phyloP scores from a whole-genome alignment of 2,329 filamentous ascomycete species.

The Fusarium robinianum region DNA sequence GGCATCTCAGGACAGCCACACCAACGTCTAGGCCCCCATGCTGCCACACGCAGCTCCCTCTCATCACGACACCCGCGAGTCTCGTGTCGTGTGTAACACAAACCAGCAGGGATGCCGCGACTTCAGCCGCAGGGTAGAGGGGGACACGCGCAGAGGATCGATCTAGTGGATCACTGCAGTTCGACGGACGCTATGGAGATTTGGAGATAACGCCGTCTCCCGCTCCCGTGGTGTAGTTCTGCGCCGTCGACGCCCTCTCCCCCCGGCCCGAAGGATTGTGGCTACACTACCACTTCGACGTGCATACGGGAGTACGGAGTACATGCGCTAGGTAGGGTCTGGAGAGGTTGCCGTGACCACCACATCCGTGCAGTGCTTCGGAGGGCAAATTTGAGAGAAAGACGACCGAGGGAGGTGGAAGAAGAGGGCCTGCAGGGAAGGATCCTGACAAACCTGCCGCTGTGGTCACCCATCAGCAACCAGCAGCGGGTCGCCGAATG shows the following conservation, averaged over 20 bases:
- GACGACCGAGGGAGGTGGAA: too few relatives aligned
- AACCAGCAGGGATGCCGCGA: constrained; percentile 25
- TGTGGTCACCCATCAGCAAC: too few relatives aligned
- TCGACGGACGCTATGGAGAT: constrained; percentile 20
- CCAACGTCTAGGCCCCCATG: constrained; percentile 1
- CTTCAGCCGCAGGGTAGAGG: constrained; percentile 26
- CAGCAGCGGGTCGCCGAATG: constrained; percentile 12
- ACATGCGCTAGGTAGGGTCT: too few relatives aligned
- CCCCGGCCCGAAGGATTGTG: constrained; percentile 3
- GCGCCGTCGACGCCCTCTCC: too few relatives aligned
- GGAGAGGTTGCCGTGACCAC: too few relatives aligned
- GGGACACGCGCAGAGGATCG: constrained; percentile 25
- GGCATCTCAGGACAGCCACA: neutral
- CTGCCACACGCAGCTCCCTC: constrained; percentile 14
- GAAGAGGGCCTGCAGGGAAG: too few relatives aligned
- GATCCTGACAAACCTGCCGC: too few relatives aligned
- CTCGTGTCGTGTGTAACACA: constrained; percentile 29
- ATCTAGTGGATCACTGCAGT: constrained; percentile 31
- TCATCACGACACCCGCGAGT: constrained; percentile 22
- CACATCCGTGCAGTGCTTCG: too few relatives aligned
- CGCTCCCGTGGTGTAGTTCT: constrained; percentile 15
- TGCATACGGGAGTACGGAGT: too few relatives aligned
- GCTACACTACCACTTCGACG: too few relatives aligned
- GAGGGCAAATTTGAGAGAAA: too few relatives aligned
- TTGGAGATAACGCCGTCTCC: constrained; percentile 27